Conservation (phyloP, 441 rosid species). For the Geranium incanum region DNA sequence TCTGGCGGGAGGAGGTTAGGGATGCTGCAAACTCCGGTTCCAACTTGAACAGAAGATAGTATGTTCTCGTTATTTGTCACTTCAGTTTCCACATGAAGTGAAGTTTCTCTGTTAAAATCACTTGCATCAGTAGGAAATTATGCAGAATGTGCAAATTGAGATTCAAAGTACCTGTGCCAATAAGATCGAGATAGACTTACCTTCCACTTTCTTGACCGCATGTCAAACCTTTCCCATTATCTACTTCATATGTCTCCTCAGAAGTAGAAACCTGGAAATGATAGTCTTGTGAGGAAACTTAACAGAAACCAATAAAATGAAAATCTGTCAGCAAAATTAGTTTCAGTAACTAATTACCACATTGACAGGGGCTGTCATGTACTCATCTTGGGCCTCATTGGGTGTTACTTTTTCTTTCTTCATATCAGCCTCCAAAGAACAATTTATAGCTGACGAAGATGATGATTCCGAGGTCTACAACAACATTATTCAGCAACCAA, state of each 20-base stretch:
- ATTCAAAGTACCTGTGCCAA: background rate
- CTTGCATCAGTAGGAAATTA: background rate
- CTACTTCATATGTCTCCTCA: constrained; percentile 20
- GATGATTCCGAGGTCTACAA: constrained; percentile 41
- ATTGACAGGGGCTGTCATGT: constrained; percentile 13
- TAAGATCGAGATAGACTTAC: background rate
- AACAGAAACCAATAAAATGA: background rate
- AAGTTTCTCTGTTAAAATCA: background rate
- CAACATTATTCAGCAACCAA: constrained; percentile 9
- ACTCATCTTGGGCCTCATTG: constrained; percentile 21
- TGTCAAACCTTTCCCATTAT: constrained; percentile 6
- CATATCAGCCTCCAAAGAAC: constrained; percentile 23
- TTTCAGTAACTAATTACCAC: constrained; percentile 20
- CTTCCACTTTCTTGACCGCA: constrained; percentile 1
- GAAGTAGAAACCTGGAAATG: constrained; percentile 26
- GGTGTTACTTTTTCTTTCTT: constrained; percentile 23
- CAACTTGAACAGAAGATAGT: constrained; percentile 16
- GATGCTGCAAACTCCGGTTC: constrained; percentile 31
- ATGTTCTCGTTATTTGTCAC: background rate
- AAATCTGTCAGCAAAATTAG: background rate
- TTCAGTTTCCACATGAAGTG: background rate
- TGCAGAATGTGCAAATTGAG: background rate
- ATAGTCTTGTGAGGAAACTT: constrained; percentile 19
- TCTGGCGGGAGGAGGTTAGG: constrained; percentile 36
- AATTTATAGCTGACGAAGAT: constrained; percentile 19